phyloP scores from a whole-genome alignment of 352 stramenopile genomes.

The Phytophthora citrophthora region DNA sequence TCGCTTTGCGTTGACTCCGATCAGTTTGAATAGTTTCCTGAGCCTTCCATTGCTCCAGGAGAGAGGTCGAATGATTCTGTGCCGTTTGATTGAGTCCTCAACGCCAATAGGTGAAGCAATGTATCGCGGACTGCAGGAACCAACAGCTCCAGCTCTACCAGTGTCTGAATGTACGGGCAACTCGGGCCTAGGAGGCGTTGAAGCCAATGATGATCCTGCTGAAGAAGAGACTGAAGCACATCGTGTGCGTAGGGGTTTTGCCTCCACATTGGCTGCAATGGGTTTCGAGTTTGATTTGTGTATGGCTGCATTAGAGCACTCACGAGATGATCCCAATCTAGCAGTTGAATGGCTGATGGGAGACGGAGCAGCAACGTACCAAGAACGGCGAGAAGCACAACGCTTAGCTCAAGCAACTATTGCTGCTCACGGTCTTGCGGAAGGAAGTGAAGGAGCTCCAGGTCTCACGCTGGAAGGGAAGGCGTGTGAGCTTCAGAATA shows the following conservation, averaged over 20 bases:
- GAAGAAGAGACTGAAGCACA: slow-evolving; percentile 82
- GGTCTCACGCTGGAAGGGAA: slow-evolving; percentile 61
- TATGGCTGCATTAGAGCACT: slow-evolving; percentile 83
- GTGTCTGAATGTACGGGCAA: slow-evolving; percentile 18
- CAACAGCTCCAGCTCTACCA: slow-evolving; percentile 43
- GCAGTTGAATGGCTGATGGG: slow-evolving; percentile 91
- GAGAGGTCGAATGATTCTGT: slow-evolving; percentile 84
- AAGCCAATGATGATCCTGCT: slow-evolving; percentile 59
- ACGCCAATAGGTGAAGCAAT: slow-evolving; percentile 80
- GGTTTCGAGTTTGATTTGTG: slow-evolving; percentile 90
- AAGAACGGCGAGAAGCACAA: slow-evolving; percentile 71
- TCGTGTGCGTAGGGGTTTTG: slow-evolving; percentile 76
- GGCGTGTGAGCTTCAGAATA: slow-evolving; percentile 72
- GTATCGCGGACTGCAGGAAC: slow-evolving; percentile 74
- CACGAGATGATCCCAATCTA: slow-evolving; percentile 82
- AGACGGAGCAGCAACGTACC: slow-evolving; percentile 68
- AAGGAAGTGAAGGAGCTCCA: slow-evolving; percentile 16
- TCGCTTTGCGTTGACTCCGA: slow-evolving; percentile 63
- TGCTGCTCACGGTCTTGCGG: slow-evolving; percentile 31
- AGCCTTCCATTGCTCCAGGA: slow-evolving; percentile 82
- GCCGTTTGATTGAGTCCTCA: slow-evolving; percentile 83
- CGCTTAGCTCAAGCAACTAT: slow-evolving; percentile 58
- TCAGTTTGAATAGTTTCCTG: slow-evolving; percentile 75
- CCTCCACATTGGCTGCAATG: slow-evolving; percentile 85
- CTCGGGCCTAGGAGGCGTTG: slow-evolving; percentile 6